These are phyloP conservation scores for Dillenia suffruticosa DNA, from an alignment of 164 flowering plant genomes.

Conservation along the genomic window DNA sequence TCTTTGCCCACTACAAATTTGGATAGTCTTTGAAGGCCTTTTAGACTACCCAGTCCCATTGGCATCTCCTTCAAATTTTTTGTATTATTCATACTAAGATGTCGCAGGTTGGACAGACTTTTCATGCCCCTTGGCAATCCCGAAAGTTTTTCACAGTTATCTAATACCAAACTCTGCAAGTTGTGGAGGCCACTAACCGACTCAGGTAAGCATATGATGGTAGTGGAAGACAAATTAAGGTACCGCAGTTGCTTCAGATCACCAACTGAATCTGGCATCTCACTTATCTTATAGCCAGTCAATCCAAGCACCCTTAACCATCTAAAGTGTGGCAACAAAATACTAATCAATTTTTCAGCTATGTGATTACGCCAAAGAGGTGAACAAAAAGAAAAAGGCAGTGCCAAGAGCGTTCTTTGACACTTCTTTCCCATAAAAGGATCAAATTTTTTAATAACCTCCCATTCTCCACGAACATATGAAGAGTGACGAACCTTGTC, in stretches of 20 bases:
- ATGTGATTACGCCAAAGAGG: too few relatives aligned
- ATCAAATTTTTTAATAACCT: too few relatives aligned
- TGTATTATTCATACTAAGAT: not conserved
- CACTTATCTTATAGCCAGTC: not conserved
- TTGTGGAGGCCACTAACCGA: not conserved
- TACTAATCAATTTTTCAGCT: too few relatives aligned
- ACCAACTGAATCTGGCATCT: constrained; percentile 5
- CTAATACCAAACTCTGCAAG: not conserved
- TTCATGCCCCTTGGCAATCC: constrained; percentile 6
- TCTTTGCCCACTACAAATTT: too few relatives aligned
- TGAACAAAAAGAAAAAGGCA: too few relatives aligned
- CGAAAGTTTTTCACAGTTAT: not conserved
- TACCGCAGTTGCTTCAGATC: constrained; percentile 12
- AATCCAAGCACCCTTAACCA: not conserved
- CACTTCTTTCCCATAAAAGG: too few relatives aligned
- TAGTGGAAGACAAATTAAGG: constrained; percentile 9
- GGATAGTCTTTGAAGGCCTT: not conserved
- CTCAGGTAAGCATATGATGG: constrained; percentile 3
- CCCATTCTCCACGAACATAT: too few relatives aligned
- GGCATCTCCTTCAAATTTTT: not conserved
- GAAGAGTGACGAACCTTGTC: too few relatives aligned
- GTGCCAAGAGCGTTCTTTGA: too few relatives aligned
- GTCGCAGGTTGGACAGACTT: constrained; percentile 4
- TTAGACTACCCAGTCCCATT: not conserved
- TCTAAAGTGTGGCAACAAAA: too few relatives aligned